A percentile compares a stretch with the other conserved stretches of the same genome.
Evolutionary conservation across 108 stramenopile genomes (phyloP).

Genomic region (Pseudonitzschia multiseries): DNA sequence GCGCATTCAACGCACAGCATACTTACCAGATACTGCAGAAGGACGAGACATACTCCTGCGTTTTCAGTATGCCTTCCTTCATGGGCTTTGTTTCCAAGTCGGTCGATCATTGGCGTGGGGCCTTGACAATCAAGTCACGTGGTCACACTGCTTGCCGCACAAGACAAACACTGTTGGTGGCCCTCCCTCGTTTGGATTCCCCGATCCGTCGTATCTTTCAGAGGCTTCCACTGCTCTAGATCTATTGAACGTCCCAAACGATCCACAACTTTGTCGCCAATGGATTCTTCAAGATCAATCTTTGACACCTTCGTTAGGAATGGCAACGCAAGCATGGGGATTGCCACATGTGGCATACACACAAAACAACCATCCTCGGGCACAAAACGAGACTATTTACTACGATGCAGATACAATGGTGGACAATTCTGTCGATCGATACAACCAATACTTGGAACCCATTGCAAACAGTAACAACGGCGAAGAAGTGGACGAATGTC

Average conservation of each 20-base stretch:
- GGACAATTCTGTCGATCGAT: neutral
- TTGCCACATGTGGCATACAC: no score
- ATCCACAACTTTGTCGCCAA: neutral
- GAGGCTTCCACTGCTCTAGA: neutral
- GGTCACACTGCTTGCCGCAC: no score
- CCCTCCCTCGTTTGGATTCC: no score
- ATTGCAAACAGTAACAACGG: neutral
- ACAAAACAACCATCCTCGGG: no score
- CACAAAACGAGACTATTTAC: neutral
- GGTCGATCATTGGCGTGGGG: constrained; percentile 17
- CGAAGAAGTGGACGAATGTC: neutral
- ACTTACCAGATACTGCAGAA: constrained; percentile 36
- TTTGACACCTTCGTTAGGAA: no score
- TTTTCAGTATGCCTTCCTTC: constrained; percentile 38
- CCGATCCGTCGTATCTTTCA: neutral
- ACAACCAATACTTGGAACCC: neutral
- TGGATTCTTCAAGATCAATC: neutral
- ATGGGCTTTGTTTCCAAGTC: constrained; percentile 32
- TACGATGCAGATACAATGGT: neutral
- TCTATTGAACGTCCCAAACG: neutral
- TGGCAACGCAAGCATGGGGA: no score
- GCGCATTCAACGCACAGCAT: constrained; percentile 16
- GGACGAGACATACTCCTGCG: constrained; percentile 29
- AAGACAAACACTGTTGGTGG: neutral
- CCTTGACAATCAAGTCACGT: neutral